A percentile compares a stretch with the other conserved stretches of the same genome.
Conservation (phyloP, 116 monocot species). For the Zostera marina region DNA sequence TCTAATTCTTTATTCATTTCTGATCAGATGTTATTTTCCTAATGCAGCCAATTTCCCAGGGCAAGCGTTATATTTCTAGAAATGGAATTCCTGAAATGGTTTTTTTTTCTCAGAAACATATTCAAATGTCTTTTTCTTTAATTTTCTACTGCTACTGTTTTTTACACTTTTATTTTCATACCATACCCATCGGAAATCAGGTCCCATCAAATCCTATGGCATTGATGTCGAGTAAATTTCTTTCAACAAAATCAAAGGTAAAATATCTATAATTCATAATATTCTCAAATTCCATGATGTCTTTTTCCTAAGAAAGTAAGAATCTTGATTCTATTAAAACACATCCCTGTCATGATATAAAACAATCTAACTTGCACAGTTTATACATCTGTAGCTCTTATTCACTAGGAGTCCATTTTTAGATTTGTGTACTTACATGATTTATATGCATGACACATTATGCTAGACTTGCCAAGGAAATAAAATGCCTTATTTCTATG, state of each 20-base stretch:
- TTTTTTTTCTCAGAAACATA: neutral
- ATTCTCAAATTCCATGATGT: too few species aligned
- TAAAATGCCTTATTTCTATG: too few species aligned
- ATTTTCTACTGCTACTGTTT: too few species aligned
- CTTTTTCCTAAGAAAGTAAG: too few species aligned
- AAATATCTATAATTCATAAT: neutral
- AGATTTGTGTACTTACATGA: too few species aligned
- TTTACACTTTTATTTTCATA: neutral
- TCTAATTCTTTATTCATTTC: neutral
- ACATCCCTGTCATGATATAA: too few species aligned
- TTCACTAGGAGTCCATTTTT: too few species aligned
- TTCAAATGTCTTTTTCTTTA: neutral
- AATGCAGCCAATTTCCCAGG: constrained; percentile 75
- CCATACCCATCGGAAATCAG: constrained; percentile 20
- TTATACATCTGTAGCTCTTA: too few species aligned
- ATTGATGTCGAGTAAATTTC: constrained; percentile 52
- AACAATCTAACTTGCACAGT: too few species aligned
- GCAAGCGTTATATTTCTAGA: constrained; percentile 70
- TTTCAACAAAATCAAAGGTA: constrained; percentile 84
- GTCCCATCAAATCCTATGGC: constrained; percentile 66
- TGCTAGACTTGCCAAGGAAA: too few species aligned
- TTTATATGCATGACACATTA: too few species aligned
- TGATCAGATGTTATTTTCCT: neutral
- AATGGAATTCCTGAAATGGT: constrained; percentile 76
- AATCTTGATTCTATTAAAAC: too few species aligned